These are phyloP conservation scores for Xylaria grammica DNA, from an alignment of 495 filamentous ascomycete genomes.

Conservation along the genomic window DNA sequence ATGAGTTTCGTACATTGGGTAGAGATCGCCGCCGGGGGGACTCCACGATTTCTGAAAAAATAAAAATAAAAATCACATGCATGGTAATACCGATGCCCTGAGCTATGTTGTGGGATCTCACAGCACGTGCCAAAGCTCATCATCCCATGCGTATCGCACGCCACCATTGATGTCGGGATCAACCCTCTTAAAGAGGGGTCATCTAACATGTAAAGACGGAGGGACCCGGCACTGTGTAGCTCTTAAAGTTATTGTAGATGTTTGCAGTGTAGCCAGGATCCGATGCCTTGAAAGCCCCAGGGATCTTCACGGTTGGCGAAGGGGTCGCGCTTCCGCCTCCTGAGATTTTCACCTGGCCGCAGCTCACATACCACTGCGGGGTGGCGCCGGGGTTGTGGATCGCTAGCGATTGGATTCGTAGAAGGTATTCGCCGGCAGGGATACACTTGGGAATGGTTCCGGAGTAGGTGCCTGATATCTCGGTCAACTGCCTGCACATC, in stretches of 20 bases:
- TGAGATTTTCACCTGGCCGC: slow-evolving; percentile 63
- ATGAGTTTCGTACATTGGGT: too few species aligned
- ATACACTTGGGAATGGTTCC: slow-evolving; percentile 61
- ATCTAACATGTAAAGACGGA: slow-evolving; percentile 34
- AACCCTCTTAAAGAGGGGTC: background rate
- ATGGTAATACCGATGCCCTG: too few species aligned
- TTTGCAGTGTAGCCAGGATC: slow-evolving; percentile 55
- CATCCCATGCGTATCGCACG: background rate
- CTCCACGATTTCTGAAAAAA: too few species aligned
- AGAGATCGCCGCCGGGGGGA: too few species aligned
- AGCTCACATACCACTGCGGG: slow-evolving; percentile 61
- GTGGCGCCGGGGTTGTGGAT: slow-evolving; percentile 62
- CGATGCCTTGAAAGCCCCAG: slow-evolving; percentile 58
- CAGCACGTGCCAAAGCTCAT: background rate
- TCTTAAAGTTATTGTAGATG: slow-evolving; percentile 38
- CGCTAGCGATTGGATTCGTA: slow-evolving; percentile 65
- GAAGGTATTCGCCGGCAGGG: slow-evolving; percentile 64
- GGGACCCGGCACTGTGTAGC: slow-evolving; percentile 35
- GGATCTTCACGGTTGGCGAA: slow-evolving; percentile 54
- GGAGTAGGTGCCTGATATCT: slow-evolving; percentile 46
- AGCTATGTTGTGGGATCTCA: too few species aligned
- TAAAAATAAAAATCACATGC: too few species aligned
- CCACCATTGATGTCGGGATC: background rate
- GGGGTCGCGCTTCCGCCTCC: slow-evolving; percentile 57
- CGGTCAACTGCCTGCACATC: background rate